These are phyloP conservation scores for Parmelia sp. DNA, from an alignment of 495 filamentous ascomycete genomes.

Conservation along the genomic window DNA sequence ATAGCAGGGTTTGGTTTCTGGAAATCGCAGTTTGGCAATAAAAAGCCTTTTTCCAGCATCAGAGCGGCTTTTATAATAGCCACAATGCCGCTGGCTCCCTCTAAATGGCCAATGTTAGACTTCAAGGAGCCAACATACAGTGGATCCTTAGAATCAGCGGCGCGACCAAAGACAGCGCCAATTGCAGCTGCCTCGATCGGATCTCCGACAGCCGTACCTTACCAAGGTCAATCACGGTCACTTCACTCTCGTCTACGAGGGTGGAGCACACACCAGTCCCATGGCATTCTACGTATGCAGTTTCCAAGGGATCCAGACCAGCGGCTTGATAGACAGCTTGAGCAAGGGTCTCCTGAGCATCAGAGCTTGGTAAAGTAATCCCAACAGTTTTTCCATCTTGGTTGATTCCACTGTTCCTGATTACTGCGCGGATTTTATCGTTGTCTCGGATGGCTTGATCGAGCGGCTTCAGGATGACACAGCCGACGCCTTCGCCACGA, in stretches of 20 bases:
- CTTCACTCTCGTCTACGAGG: not conserved
- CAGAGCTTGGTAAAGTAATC: slow-evolving; percentile 50
- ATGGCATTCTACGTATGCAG: slow-evolving; percentile 35
- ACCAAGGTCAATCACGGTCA: not conserved
- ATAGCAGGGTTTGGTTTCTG: slow-evolving; percentile 37
- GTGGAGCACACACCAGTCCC: not conserved
- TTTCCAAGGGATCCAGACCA: slow-evolving; percentile 37
- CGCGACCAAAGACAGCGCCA: slow-evolving; percentile 34
- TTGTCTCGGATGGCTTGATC: slow-evolving; percentile 34
- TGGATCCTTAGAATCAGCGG: slow-evolving; percentile 15
- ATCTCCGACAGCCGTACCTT: slow-evolving; percentile 34
- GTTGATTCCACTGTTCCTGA: slow-evolving; percentile 33
- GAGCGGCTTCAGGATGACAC: slow-evolving; percentile 37
- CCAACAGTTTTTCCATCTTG: slow-evolving; percentile 37
- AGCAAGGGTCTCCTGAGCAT: slow-evolving; percentile 50
- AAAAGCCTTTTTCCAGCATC: slow-evolving; percentile 37
- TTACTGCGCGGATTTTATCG: slow-evolving; percentile 39
- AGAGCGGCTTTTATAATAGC: slow-evolving; percentile 45
- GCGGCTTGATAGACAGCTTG: slow-evolving; percentile 44
- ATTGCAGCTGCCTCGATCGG: slow-evolving; percentile 34
- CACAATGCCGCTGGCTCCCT: too few relatives aligned
- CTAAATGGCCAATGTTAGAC: slow-evolving; percentile 19
- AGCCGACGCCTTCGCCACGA: slow-evolving; percentile 38
- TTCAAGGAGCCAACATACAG: slow-evolving; percentile 7
- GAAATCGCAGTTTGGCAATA: slow-evolving; percentile 48